Conservation (phyloP, 208 protist genomes). For the Tritrichomonas foetus region DNA sequence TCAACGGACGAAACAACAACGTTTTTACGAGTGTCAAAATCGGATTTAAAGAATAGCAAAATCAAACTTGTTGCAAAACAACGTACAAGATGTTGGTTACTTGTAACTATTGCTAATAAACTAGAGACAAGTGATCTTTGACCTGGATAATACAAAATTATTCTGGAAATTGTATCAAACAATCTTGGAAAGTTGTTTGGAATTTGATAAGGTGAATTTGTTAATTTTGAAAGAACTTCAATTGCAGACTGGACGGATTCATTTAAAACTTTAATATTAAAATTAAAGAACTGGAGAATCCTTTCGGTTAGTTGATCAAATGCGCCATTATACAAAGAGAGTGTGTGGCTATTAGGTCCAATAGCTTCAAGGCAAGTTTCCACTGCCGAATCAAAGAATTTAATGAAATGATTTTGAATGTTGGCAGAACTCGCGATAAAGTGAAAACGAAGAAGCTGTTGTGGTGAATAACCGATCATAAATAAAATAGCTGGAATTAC, state of each 20-base stretch:
- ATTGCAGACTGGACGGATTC: neutral
- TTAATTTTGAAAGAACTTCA: neutral
- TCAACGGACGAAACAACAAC: neutral
- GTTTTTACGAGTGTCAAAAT: neutral
- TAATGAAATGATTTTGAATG: neutral
- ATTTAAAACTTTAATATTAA: neutral
- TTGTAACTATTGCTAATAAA: neutral
- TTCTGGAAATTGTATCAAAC: neutral
- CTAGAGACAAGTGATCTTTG: neutral
- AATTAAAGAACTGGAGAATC: neutral
- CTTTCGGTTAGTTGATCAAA: neutral
- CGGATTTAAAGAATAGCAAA: neutral
- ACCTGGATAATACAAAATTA: neutral
- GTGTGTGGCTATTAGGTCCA: too few species aligned
- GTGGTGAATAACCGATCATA: neutral
- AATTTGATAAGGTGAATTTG: neutral
- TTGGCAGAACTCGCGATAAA: neutral
- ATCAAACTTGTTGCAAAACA: neutral
- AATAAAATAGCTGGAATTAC: neutral
- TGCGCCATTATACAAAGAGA: neutral
- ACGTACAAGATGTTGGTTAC: neutral
- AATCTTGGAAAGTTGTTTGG: neutral
- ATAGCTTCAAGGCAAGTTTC: too few species aligned
- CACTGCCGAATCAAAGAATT: neutral
- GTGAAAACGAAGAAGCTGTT: neutral